Percentiles rank a stretch among this genome's conserved stretches.
These are phyloP conservation scores for Plectosphaerella plurivora DNA, from an alignment of 2,329 filamentous ascomycete genomes.

Conservation along the genomic window DNA sequence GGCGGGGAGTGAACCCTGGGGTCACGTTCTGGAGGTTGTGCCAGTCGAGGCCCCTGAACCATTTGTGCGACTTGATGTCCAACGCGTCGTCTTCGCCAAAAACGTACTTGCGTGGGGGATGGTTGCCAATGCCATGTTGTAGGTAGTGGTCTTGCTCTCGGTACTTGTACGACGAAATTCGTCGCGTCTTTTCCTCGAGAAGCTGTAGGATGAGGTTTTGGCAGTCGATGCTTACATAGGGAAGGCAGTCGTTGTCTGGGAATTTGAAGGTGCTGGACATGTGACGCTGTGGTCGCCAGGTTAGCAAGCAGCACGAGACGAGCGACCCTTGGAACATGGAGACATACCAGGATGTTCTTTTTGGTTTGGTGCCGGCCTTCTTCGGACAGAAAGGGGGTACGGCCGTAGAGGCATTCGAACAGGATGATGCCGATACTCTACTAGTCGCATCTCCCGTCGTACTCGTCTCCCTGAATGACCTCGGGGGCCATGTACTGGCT, in stretches of 20 bases:
- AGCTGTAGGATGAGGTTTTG: slow-evolving; percentile 72
- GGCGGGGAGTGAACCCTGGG: slow-evolving; percentile 77
- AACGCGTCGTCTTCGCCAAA: slow-evolving; percentile 73
- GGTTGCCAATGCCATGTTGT: too few relatives aligned
- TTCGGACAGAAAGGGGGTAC: slow-evolving; percentile 82
- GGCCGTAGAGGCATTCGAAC: slow-evolving; percentile 90
- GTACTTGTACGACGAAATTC: slow-evolving; percentile 59
- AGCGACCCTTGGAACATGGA: not conserved
- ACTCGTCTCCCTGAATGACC: slow-evolving; percentile 74
- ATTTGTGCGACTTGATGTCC: slow-evolving; percentile 85
- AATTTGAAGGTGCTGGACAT: slow-evolving; percentile 52
- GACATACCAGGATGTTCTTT: slow-evolving; percentile 69
- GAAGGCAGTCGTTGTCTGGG: slow-evolving; percentile 35
- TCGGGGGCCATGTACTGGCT: slow-evolving; percentile 99
- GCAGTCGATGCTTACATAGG: slow-evolving; percentile 41
- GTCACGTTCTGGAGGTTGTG: slow-evolving; percentile 62
- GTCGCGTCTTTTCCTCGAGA: slow-evolving; percentile 68
- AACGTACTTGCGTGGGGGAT: slow-evolving; percentile 52
- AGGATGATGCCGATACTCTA: slow-evolving; percentile 95
- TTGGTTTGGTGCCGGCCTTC: slow-evolving; percentile 78
- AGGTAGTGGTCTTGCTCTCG: slow-evolving; percentile 4
- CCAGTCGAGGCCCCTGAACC: slow-evolving; percentile 80
- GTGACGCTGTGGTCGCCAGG: slow-evolving; percentile 52
- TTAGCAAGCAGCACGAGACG: not conserved
- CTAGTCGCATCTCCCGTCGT: slow-evolving; percentile 93